phyloP scores from a whole-genome alignment of 768 basidiomycete genomes.

The Pulveroboletus frians region DNA sequence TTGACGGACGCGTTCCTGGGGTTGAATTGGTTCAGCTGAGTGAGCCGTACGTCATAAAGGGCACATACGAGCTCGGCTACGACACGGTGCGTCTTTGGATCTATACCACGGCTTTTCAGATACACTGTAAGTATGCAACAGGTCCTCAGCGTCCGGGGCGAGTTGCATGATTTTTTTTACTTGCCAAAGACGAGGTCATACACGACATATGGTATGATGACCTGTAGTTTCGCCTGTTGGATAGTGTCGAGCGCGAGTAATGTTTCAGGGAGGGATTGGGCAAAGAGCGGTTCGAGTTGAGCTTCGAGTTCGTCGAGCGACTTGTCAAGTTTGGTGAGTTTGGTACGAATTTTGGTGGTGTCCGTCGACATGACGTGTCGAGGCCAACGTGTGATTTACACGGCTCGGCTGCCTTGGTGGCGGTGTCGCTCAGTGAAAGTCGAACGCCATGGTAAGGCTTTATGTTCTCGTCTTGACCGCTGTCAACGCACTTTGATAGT shows the following conservation, averaged over 20 bases:
- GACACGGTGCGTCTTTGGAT: slow-evolving; percentile 75
- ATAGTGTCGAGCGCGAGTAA: slow-evolving; percentile 60
- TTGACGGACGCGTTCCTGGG: slow-evolving; percentile 65
- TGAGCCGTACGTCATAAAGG: background rate
- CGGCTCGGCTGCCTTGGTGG: slow-evolving; percentile 2
- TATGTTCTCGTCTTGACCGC: background rate
- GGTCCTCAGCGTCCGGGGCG: background rate
- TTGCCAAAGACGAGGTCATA: slow-evolving; percentile 84
- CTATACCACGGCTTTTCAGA: slow-evolving; percentile 72
- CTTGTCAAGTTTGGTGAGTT: slow-evolving; percentile 43
- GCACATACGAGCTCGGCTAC: slow-evolving; percentile 47
- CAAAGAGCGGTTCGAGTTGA: slow-evolving; percentile 59
- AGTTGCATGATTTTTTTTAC: slow-evolving; percentile 19
- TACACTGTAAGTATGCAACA: slow-evolving; percentile 49
- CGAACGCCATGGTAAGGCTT: slow-evolving; percentile 17
- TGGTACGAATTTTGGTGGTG: slow-evolving; percentile 32
- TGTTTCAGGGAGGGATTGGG: slow-evolving; percentile 64
- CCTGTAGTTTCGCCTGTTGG: slow-evolving; percentile 79
- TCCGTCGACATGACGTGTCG: slow-evolving; percentile 32
- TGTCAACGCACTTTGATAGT: slow-evolving; percentile 38
- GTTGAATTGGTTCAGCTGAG: background rate
- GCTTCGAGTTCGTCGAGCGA: slow-evolving; percentile 70
- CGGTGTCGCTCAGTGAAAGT: background rate
- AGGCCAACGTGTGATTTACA: background rate
- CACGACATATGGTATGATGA: slow-evolving; percentile 71